Conservation (phyloP, 345 rosid genomes). For the Erodium maritimum region DNA sequence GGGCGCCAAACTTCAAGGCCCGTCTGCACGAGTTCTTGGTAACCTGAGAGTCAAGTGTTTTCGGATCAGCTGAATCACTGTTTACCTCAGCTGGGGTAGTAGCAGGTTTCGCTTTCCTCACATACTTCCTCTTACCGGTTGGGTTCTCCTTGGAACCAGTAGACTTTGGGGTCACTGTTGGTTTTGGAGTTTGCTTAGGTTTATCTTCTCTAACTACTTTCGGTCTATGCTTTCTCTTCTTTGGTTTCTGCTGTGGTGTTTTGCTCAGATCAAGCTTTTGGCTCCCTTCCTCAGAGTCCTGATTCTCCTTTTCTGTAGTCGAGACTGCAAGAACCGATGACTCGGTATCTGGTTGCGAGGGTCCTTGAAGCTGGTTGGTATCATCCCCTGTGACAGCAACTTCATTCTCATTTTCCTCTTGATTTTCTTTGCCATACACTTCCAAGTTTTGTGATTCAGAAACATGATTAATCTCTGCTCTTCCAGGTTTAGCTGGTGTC, state of each 20-base stretch:
- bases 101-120: conserved; percentile 16
- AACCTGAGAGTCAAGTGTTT: conserved; percentile 7
- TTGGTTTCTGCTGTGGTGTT: conserved; percentile 61
- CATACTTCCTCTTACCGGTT: conserved; percentile 46
- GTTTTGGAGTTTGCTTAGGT: conserved; percentile 29
- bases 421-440: conserved; percentile 8
- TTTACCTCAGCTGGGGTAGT: conserved; percentile 18
- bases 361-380: conserved; percentile 6
- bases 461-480: conserved; percentile 10
- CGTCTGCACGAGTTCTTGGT: conserved; percentile 43
- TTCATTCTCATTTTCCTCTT: conserved; percentile 7
- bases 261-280: conserved; percentile 16
- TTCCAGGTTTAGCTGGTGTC: conserved; percentile 39
- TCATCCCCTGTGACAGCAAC: conserved; percentile 14
- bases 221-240: conserved; percentile 76
- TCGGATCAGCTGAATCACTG: conserved; percentile 19
- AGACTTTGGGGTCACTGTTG: conserved; percentile 24
- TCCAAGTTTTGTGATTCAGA: conserved; percentile 10
- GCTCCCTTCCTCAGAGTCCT: conserved; percentile 19
- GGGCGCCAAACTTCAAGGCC: conserved; percentile 36
- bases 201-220: conserved; percentile 58
- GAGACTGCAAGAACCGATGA: conserved; percentile 16
- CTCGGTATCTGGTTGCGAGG: conserved; percentile 13
- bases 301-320: conserved; percentile 14
- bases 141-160: conserved; percentile 22